phyloP scores from a whole-genome alignment of 768 basidiomycete genomes.

The Panaeolus cyanescens region DNA sequence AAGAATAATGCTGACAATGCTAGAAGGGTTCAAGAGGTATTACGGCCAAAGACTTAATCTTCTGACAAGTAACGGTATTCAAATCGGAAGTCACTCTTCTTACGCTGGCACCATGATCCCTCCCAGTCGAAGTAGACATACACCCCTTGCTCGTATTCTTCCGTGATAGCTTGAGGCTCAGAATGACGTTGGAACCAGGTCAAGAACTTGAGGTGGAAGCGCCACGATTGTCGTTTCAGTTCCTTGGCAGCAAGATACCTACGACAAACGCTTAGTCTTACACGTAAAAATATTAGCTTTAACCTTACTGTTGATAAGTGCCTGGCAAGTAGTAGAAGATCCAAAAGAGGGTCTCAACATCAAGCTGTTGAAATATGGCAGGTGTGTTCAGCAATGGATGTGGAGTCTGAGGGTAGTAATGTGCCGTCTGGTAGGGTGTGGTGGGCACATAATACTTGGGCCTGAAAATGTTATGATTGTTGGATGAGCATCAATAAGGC shows the following conservation, averaged over 20 bases:
- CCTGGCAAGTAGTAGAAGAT: slow-evolving; percentile 98
- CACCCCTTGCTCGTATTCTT: slow-evolving; percentile 98
- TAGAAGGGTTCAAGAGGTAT: slow-evolving; percentile 7
- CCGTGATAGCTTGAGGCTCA: slow-evolving; percentile 97
- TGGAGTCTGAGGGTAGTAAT: slow-evolving; percentile 92
- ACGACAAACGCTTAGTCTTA: slow-evolving; percentile 2
- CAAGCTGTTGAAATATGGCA: slow-evolving; percentile 85
- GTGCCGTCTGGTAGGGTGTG: slow-evolving; percentile 88
- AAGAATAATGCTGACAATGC: slow-evolving; percentile 12
- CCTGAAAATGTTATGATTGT: slow-evolving; percentile 44
- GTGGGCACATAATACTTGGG: slow-evolving; percentile 96
- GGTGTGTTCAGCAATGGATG: slow-evolving; percentile 80
- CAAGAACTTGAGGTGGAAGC: slow-evolving; percentile 98
- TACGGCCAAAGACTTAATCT: slow-evolving; percentile 50
- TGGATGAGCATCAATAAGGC: slow-evolving; percentile 2
- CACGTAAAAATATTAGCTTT: background rate
- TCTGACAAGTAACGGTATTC: slow-evolving; percentile 95
- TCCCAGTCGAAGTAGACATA: slow-evolving; percentile 99
- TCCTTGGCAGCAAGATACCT: slow-evolving; percentile 97
- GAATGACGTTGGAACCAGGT: slow-evolving; percentile 99
- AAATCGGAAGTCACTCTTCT: slow-evolving; percentile 97
- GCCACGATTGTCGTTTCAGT: slow-evolving; percentile 96
- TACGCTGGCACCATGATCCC: slow-evolving; percentile 96
- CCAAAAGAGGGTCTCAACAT: slow-evolving; percentile 97
- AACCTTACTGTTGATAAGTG: slow-evolving; percentile 92